Evolutionary conservation across 2,329 filamentous ascomycete species (phyloP).

Genomic region (Fusarium anguioides): DNA sequence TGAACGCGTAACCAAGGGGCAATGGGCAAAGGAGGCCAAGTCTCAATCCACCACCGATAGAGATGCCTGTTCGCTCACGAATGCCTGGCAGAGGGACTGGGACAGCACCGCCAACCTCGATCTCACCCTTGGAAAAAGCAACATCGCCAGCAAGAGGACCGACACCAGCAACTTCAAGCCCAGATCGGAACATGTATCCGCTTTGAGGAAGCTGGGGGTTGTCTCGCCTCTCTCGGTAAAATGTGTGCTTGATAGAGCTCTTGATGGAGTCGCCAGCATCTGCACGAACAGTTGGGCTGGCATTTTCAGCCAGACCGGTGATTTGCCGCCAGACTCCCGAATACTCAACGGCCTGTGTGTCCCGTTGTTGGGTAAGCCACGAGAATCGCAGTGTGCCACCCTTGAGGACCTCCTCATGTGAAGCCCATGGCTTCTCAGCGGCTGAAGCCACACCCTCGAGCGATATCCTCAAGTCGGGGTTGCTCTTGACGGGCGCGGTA

Average conservation of each 20-base stretch:
- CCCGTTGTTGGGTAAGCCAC: constrained; percentile 74
- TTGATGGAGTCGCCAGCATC: constrained; percentile 94
- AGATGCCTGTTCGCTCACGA: constrained; percentile 78
- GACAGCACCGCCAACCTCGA: constrained; percentile 81
- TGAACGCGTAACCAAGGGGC: constrained; percentile 67
- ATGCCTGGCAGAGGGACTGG: constrained; percentile 78
- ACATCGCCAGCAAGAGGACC: constrained; percentile 88
- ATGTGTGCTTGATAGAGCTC: constrained; percentile 84
- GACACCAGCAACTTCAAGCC: constrained; percentile 86
- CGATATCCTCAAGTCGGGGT: constrained; percentile 83
- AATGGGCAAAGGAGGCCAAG: constrained; percentile 87
- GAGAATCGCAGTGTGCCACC: constrained; percentile 81
- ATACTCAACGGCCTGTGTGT: constrained; percentile 83
- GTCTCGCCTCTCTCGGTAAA: constrained; percentile 82
- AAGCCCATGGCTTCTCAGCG: constrained; percentile 91
- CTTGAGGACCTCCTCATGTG: constrained; percentile 88
- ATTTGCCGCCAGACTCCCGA: constrained; percentile 88
- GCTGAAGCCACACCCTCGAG: constrained; percentile 84
- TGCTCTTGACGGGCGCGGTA: constrained; percentile 82
- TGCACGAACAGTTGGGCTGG: constrained; percentile 82
- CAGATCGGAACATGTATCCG: constrained; percentile 83
- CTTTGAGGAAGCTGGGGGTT: constrained; percentile 84
- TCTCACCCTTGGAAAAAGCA: constrained; percentile 91
- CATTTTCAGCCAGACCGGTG: constrained; percentile 78
- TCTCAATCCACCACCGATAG: constrained; percentile 83